Conservation (phyloP, 495 filamentous ascomycete genomes). For the Trichoderma parareesei region DNA sequence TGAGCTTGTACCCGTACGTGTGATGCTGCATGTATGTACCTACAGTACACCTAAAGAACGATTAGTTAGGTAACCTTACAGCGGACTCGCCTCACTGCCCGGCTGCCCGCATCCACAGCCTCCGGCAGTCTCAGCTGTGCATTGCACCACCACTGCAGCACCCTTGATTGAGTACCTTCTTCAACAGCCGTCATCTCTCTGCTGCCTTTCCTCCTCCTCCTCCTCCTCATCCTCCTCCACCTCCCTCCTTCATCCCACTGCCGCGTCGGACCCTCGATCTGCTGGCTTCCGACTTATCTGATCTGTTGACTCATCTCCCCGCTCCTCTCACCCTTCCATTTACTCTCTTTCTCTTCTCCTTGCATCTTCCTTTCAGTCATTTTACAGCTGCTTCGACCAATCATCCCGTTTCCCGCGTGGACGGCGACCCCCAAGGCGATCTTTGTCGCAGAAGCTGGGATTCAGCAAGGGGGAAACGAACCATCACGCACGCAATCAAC, state of each 20-base stretch:
- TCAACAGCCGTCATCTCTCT: not conserved
- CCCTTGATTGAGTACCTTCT: not conserved
- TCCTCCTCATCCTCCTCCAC: not conserved
- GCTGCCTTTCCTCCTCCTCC: not conserved
- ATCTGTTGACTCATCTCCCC: not conserved
- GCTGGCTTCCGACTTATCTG: not conserved
- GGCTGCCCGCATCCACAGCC: constrained; percentile 2
- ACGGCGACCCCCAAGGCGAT: not conserved
- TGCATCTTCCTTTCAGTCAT: not conserved
- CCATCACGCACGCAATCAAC: not conserved
- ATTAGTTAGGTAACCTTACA: not conserved
- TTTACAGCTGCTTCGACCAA: not conserved
- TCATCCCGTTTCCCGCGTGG: not conserved
- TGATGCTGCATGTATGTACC: too few species aligned
- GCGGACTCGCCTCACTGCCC: not conserved
- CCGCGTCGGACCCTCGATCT: too few species aligned
- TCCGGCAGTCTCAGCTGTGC: not conserved
- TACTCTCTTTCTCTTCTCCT: not conserved
- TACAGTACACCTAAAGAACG: not conserved
- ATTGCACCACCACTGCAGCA: too few species aligned
- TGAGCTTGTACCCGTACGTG: too few species aligned
- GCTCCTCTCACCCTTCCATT: not conserved
- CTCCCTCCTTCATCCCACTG: too few species aligned
- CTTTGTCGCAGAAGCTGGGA: not conserved
- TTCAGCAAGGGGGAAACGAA: not conserved